These are phyloP conservation scores for Kuraishia cidri DNA, from an alignment of 805 yeast species.

Conservation along the genomic window DNA sequence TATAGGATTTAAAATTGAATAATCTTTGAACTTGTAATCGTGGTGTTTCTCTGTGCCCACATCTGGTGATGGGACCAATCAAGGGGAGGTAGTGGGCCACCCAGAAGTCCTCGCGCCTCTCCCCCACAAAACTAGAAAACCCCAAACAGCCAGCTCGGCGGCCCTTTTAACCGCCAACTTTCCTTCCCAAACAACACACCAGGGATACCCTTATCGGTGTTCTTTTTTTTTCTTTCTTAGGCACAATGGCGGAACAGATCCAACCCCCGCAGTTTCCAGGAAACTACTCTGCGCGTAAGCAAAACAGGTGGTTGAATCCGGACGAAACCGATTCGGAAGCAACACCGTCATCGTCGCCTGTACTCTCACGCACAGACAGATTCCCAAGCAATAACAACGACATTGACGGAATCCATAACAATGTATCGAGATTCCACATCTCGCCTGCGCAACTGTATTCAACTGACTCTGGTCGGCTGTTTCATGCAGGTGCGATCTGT, in stretches of 20 bases:
- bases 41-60: too few relatives aligned
- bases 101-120: too few relatives aligned
- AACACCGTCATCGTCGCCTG: conserved; percentile 4
- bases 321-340: conserved; percentile 2
- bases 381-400: conserved; percentile 8
- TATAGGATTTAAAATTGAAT: too few relatives aligned
- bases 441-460: conserved; percentile 92
- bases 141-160: too few relatives aligned
- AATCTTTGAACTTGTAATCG: too few relatives aligned
- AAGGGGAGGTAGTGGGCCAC: too few relatives aligned
- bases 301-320: conserved; percentile 35
- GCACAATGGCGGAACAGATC: conserved; percentile 15
- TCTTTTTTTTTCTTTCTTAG: too few relatives aligned
- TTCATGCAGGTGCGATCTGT: conserved; percentile 92
- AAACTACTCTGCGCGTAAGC: conserved; percentile 47
- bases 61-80: too few relatives aligned
- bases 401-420: conserved; percentile 60
- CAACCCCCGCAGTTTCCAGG: conserved; percentile 37
- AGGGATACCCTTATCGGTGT: too few relatives aligned
- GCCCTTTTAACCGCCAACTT: too few relatives aligned
- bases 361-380: conserved; percentile 5
- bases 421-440: conserved; percentile 50
- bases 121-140: too few relatives aligned
- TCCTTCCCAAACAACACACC: too few relatives aligned
- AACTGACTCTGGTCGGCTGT: conserved; percentile 85